phyloP scores from a whole-genome alignment of 2,329 filamentous ascomycete genomes.

The Cercospora sesami region DNA sequence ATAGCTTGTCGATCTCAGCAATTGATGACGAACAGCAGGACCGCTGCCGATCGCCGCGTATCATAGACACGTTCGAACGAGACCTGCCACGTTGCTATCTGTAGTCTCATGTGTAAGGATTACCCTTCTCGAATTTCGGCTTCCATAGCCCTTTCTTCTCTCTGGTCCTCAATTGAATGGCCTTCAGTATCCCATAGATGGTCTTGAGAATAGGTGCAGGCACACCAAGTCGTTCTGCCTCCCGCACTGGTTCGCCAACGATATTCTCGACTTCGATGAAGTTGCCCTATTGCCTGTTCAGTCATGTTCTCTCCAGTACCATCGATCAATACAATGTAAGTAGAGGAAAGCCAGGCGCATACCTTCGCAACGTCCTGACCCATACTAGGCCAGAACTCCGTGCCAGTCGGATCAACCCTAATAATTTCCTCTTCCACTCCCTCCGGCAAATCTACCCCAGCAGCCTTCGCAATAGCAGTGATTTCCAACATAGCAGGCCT shows the following conservation, averaged over 20 bases:
- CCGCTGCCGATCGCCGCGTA: too few relatives aligned
- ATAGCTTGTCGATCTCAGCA: too few relatives aligned
- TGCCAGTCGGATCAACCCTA: constrained; percentile 51
- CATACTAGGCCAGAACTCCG: constrained; percentile 57
- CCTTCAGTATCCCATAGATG: constrained; percentile 52
- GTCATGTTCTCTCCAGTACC: not conserved
- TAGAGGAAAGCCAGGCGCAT: constrained; percentile 18
- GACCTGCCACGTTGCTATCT: too few relatives aligned
- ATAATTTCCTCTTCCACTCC: constrained; percentile 51
- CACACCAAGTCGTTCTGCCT: constrained; percentile 52
- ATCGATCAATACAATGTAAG: not conserved
- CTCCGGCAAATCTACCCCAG: constrained; percentile 47
- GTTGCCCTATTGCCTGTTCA: constrained; percentile 45
- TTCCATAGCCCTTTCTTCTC: constrained; percentile 46
- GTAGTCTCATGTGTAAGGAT: constrained; percentile 23
- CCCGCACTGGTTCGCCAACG: constrained; percentile 57
- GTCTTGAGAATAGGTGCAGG: constrained; percentile 52
- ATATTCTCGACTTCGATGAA: constrained; percentile 59
- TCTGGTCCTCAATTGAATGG: constrained; percentile 52
- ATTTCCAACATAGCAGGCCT: constrained; percentile 58
- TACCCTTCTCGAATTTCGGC: constrained; percentile 24
- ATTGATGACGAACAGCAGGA: too few relatives aligned
- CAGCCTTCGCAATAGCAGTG: constrained; percentile 47
- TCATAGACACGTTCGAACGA: too few relatives aligned
- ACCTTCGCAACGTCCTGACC: constrained; percentile 54